A percentile compares a stretch with the other conserved stretches of the same genome.
These are phyloP conservation scores for Lolium multiflorum DNA, from an alignment of 176 grass and related monocot species.

Conservation along the genomic window DNA sequence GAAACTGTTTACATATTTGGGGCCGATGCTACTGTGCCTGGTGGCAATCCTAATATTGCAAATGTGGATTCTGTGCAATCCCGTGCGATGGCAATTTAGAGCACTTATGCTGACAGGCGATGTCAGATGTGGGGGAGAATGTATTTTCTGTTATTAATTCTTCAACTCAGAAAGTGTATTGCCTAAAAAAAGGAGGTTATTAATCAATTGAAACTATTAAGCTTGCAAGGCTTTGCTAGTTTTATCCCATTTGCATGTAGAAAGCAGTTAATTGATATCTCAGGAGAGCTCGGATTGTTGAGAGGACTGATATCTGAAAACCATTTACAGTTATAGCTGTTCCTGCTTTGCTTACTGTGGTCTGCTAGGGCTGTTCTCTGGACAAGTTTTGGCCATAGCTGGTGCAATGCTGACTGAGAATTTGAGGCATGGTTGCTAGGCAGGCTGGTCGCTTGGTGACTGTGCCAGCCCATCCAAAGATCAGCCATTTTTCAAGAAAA, in stretches of 20 bases:
- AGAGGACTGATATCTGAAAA: not conserved
- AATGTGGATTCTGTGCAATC: not conserved
- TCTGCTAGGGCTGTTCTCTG: not conserved
- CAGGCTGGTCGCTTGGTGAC: not conserved
- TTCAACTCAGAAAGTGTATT: not conserved
- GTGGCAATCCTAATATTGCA: not conserved
- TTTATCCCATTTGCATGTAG: not conserved
- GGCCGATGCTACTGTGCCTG: not conserved
- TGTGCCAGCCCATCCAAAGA: not conserved
- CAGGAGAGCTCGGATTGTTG: not conserved
- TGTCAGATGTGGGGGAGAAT: not conserved
- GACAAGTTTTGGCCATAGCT: not conserved
- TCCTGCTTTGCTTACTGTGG: not conserved
- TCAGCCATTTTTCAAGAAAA: not conserved
- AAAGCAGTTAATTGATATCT: not conserved
- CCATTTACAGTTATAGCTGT: not conserved
- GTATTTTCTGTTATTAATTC: not conserved
- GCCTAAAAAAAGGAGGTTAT: not conserved
- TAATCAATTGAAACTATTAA: not conserved
- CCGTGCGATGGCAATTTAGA: not conserved
- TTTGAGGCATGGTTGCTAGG: not conserved
- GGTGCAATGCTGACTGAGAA: constrained; percentile 1
- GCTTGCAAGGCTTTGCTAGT: not conserved
- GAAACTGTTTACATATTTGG: not conserved
- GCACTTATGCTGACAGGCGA: not conserved